A percentile compares a stretch with the other conserved stretches of the same genome.
Evolutionary conservation across 176 grass and related monocot genomes (phyloP).

Genomic region (Triticum timopheevii): DNA sequence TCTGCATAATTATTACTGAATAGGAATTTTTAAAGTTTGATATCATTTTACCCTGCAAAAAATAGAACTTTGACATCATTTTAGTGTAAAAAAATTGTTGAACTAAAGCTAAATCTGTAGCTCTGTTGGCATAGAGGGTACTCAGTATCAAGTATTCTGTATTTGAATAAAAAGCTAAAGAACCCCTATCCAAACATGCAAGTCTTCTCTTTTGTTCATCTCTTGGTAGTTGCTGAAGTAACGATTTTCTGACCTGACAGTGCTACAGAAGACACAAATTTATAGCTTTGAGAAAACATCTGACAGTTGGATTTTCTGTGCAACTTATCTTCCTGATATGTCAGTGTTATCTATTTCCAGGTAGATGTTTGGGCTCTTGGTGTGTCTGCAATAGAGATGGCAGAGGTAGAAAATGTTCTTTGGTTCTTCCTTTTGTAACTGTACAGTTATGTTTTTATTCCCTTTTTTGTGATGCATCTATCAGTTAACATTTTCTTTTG

Average conservation of each 20-base stretch:
- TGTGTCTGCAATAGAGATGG: conserved; percentile 99
- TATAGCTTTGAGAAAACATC: neutral
- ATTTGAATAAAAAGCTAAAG: neutral
- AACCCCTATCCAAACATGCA: neutral
- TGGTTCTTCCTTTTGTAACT: conserved; percentile 39
- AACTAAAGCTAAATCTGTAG: conserved; percentile 12
- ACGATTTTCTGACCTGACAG: conserved; percentile 1
- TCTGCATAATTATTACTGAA: neutral
- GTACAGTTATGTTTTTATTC: neutral
- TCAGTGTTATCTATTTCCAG: conserved; percentile 40
- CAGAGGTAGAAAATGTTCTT: conserved; percentile 65
- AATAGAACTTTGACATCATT: neutral
- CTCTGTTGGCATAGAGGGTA: conserved; percentile 16
- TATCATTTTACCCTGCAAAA: neutral
- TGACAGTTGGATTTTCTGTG: conserved; percentile 12
- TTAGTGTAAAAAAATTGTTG: conserved; percentile 4
- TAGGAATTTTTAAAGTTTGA: neutral
- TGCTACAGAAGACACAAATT: conserved; percentile 17
- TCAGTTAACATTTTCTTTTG: conserved; percentile 23
- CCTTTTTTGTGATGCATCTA: conserved; percentile 1
- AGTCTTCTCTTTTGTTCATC: conserved; percentile 1
- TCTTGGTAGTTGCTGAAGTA: conserved; percentile 23
- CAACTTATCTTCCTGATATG: conserved; percentile 27
- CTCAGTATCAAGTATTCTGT: conserved; percentile 9
- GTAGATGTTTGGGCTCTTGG: conserved; percentile 99